Evolutionary conservation across 176 grass and related monocot genomes (phyloP).

Genomic region (Triticum timopheevii): DNA sequence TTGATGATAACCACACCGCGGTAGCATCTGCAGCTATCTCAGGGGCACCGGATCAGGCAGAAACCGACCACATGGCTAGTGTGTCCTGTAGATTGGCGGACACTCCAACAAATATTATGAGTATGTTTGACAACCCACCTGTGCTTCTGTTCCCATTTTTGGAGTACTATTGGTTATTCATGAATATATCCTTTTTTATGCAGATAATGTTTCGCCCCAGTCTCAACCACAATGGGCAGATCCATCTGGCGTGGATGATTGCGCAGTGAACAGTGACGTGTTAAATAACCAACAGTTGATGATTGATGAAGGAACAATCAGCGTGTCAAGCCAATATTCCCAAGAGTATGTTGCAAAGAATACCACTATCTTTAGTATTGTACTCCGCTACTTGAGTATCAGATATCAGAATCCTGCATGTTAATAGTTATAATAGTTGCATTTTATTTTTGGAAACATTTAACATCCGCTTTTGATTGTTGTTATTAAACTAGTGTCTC

Average conservation of each 20-base stretch:
- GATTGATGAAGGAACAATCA: slow-evolving; percentile 90
- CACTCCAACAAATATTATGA: slow-evolving; percentile 39
- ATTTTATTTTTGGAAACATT: not conserved
- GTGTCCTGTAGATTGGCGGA: slow-evolving; percentile 51
- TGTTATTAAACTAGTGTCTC: not conserved
- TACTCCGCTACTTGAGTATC: not conserved
- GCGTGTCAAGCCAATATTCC: slow-evolving; percentile 76
- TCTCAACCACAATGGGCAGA: slow-evolving; percentile 54
- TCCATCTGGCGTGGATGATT: slow-evolving; percentile 50
- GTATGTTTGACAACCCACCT: slow-evolving; percentile 34
- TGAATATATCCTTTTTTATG: not conserved
- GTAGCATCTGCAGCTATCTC: slow-evolving; percentile 55
- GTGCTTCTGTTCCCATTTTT: slow-evolving; percentile 25
- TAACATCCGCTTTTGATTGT: not conserved
- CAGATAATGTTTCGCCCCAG: slow-evolving; percentile 59
- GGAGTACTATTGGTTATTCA: slow-evolving; percentile 25
- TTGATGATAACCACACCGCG: slow-evolving; percentile 41
- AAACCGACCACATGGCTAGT: slow-evolving; percentile 48
- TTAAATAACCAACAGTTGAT: slow-evolving; percentile 58
- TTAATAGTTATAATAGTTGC: not conserved
- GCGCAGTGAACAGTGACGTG: slow-evolving; percentile 49
- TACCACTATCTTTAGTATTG: not conserved
- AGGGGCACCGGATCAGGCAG: slow-evolving; percentile 47
- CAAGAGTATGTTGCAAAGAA: slow-evolving; percentile 69
- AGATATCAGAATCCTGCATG: not conserved